A percentile compares a stretch with the other conserved stretches of the same genome.
These are phyloP conservation scores for Mucor indicus DNA, from an alignment of 371 early-diverging fungal genomes.

Conservation along the genomic window DNA sequence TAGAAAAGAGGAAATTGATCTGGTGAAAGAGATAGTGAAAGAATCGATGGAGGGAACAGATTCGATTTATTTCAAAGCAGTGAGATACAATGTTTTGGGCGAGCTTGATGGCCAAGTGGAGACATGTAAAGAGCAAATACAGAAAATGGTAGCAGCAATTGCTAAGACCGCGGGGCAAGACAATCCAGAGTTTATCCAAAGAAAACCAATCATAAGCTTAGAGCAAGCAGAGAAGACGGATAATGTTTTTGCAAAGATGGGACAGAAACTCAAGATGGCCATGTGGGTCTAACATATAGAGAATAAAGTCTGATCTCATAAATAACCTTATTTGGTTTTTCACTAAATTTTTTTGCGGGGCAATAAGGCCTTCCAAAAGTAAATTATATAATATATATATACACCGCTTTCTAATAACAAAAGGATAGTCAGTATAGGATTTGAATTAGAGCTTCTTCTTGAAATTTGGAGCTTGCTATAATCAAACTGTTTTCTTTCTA, in stretches of 20 bases:
- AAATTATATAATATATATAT: too few species aligned
- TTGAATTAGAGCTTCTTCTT: too few species aligned
- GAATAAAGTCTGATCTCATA: too few species aligned
- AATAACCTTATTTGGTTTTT: too few species aligned
- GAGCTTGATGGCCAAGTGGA: conserved; percentile 35
- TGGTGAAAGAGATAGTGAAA: background rate
- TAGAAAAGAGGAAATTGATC: too few species aligned
- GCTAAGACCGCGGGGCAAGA: conserved; percentile 18
- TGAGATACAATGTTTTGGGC: conserved; percentile 39
- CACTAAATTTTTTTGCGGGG: too few species aligned
- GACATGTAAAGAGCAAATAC: conserved; percentile 36
- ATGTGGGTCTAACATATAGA: conserved; percentile 41
- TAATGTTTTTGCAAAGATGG: conserved; percentile 43
- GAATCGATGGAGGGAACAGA: background rate
- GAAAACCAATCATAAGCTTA: conserved; percentile 40
- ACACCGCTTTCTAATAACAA: too few species aligned
- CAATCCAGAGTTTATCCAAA: conserved; percentile 19
- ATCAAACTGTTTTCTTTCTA: too few species aligned
- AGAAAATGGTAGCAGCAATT: conserved; percentile 28
- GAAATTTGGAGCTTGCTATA: too few species aligned
- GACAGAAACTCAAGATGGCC: conserved; percentile 39
- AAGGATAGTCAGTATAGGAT: too few species aligned
- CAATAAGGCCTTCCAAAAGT: too few species aligned
- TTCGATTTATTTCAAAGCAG: conserved; percentile 40
- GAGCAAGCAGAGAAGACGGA: conserved; percentile 46